Percentiles rank a stretch among this genome's conserved stretches.
Evolutionary conservation across 495 filamentous ascomycete genomes (phyloP).

Genomic region (Tuber calosporum): DNA sequence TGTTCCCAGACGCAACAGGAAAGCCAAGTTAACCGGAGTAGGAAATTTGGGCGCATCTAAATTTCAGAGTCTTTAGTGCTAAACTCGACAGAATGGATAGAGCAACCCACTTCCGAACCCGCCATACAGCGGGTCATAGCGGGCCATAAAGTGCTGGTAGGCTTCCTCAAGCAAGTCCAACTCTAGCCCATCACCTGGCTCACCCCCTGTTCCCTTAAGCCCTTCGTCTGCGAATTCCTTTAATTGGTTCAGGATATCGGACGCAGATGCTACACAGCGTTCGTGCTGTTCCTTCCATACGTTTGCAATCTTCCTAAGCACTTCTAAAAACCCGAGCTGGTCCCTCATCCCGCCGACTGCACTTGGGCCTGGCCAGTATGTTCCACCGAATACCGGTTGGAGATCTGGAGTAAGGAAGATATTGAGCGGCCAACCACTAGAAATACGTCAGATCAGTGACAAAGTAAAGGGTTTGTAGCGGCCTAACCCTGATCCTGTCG

Average conservation of each 20-base stretch:
- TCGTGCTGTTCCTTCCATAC: conserved; percentile 82
- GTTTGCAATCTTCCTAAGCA: conserved; percentile 69
- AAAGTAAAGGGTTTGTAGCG: not conserved
- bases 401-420: conserved; percentile 91
- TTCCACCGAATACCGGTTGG: conserved; percentile 90
- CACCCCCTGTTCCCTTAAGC: conserved; percentile 47
- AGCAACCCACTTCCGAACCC: conserved; percentile 57
- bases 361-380: conserved; percentile 85
- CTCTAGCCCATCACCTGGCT: conserved; percentile 61
- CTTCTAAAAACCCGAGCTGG: conserved; percentile 65
- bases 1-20: conserved; percentile 67
- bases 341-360: conserved; percentile 50
- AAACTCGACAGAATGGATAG: not conserved
- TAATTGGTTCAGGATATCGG: conserved; percentile 71
- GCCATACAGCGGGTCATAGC: conserved; percentile 69
- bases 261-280: conserved; percentile 70
- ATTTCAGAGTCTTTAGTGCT: conserved; percentile 24
- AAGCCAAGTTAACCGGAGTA: conserved; percentile 74
- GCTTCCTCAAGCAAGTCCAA: conserved; percentile 88
- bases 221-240: conserved; percentile 61
- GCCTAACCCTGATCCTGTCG: conserved; percentile 65
- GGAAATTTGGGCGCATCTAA: conserved; percentile 74
- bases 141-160: conserved; percentile 65
- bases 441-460: conserved; percentile 8
- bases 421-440: conserved; percentile 82